These are phyloP conservation scores for Cercospora zeae-maydis DNA, from an alignment of 2,329 filamentous ascomycete species.

Conservation along the genomic window DNA sequence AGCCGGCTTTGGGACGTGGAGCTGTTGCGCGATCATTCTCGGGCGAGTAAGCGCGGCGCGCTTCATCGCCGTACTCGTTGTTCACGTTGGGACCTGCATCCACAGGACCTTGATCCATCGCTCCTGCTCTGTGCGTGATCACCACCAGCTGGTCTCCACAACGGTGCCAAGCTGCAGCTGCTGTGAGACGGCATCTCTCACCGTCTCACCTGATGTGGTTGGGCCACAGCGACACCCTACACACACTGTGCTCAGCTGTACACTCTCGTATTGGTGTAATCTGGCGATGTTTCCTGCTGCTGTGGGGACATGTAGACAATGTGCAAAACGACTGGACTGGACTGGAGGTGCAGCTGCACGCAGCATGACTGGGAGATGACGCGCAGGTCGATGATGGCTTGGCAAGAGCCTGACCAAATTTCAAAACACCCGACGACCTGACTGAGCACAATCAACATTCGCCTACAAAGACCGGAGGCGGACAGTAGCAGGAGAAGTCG, in stretches of 20 bases:
- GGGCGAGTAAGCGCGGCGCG: slow-evolving; percentile 19
- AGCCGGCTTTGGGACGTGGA: slow-evolving; percentile 4
- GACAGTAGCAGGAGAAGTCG: too few relatives aligned
- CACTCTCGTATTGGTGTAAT: neutral
- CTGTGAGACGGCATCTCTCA: slow-evolving; percentile 12
- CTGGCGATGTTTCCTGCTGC: neutral
- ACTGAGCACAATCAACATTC: too few relatives aligned
- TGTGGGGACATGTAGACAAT: neutral
- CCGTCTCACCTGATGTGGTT: too few relatives aligned
- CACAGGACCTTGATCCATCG: slow-evolving; percentile 34
- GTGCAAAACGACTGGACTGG: neutral
- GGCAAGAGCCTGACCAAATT: too few relatives aligned
- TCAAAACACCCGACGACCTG: too few relatives aligned
- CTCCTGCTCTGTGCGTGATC: neutral
- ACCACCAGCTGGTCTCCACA: slow-evolving; percentile 3
- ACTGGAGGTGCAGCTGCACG: too few relatives aligned
- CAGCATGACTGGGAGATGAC: too few relatives aligned
- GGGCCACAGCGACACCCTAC: neutral
- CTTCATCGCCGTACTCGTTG: slow-evolving; percentile 25
- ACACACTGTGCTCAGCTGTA: neutral
- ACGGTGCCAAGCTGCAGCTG: slow-evolving; percentile 9
- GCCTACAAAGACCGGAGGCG: too few relatives aligned
- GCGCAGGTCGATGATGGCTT: too few relatives aligned
- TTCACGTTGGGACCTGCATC: slow-evolving; percentile 30
- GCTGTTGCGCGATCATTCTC: slow-evolving; percentile 17